Evolutionary conservation across 371 early-diverging fungal species (phyloP).

Genomic region (Syncephalastrum racemosum): DNA sequence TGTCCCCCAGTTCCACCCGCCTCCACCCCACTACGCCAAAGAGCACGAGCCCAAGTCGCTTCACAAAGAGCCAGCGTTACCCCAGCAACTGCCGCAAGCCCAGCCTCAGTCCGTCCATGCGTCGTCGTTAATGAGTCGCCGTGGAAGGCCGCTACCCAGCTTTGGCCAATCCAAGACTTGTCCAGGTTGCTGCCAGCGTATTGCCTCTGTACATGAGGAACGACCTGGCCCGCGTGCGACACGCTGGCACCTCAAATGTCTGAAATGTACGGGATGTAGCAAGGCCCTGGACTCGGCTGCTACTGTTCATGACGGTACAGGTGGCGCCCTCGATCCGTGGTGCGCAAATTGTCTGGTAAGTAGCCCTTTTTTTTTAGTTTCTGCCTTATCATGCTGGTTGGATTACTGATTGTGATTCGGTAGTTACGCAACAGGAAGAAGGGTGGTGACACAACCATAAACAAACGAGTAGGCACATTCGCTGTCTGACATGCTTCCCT

Average conservation of each 20-base stretch:
- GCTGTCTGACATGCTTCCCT: not conserved
- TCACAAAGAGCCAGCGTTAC: not conserved
- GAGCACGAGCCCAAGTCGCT: not conserved
- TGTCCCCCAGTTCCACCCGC: conserved; percentile 33
- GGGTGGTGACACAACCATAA: not conserved
- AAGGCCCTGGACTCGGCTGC: conserved; percentile 45
- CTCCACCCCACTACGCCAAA: not conserved
- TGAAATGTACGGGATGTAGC: conserved; percentile 32
- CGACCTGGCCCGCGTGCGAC: conserved; percentile 46
- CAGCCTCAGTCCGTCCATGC: conserved; percentile 18
- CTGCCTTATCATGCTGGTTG: too few species aligned
- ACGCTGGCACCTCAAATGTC: conserved; percentile 44
- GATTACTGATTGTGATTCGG: too few species aligned
- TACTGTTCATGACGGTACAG: conserved; percentile 23
- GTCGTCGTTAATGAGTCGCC: conserved; percentile 37
- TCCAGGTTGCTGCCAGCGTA: conserved; percentile 38
- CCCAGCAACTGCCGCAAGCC: not conserved
- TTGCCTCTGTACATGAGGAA: conserved; percentile 44
- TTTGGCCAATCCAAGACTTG: conserved; percentile 38
- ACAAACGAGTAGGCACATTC: not conserved
- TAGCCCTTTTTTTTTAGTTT: conserved; percentile 14
- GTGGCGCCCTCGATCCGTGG: conserved; percentile 27
- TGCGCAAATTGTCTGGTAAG: conserved; percentile 42
- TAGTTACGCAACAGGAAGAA: not conserved
- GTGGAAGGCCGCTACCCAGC: conserved; percentile 34